Evolutionary conservation across 768 basidiomycete genomes (phyloP), one percentile per base, ranked within the genome.

Genomic region (Amylocystis lapponica): DNA sequence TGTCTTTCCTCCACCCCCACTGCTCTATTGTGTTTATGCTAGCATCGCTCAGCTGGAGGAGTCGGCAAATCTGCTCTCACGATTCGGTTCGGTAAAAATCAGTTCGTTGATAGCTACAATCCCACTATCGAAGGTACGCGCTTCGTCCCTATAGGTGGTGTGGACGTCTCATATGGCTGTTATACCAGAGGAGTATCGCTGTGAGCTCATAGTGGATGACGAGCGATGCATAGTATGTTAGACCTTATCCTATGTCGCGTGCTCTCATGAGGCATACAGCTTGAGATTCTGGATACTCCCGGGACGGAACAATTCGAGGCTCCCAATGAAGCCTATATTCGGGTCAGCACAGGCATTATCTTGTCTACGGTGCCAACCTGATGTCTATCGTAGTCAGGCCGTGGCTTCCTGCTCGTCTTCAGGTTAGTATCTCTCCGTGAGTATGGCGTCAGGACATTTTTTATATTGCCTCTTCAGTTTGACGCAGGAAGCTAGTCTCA

Each of bases 41-140:
- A 16, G 29, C 50, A 19, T 36, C 36, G 49, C 27, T 33, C 35
- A 89, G 87, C 87, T 57, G 89, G 89, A 55, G 89, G 89, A 19
- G 88, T 92, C 41, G 89, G 89, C 36, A 92, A 92, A 64, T 90
- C 87, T 20, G 86, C 89, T 11, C 70, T 92, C 26, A 88, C 86
- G 58, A 81, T 87, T 53, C 77, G 86, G 46, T 89, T 83, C 59
- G 78, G 87, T 36, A 74, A 74, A 51, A 77, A 85, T 60, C 70
- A 75, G 33, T 89, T 87, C 60, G 67, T 86, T 23, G 82, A 86
- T 54, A 75, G 75, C 50, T 89, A 89, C 60, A 84, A 90, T 58
- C 86, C 86, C 21, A 88, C 87, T 11, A 88, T 90, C 55, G 86
- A 89, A 76, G 86, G 86, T 83, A 36, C 34, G 64, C 54, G 26